Conservation (phyloP, 176 grass and related monocot genomes). For the Oryza meyeriana region DNA sequence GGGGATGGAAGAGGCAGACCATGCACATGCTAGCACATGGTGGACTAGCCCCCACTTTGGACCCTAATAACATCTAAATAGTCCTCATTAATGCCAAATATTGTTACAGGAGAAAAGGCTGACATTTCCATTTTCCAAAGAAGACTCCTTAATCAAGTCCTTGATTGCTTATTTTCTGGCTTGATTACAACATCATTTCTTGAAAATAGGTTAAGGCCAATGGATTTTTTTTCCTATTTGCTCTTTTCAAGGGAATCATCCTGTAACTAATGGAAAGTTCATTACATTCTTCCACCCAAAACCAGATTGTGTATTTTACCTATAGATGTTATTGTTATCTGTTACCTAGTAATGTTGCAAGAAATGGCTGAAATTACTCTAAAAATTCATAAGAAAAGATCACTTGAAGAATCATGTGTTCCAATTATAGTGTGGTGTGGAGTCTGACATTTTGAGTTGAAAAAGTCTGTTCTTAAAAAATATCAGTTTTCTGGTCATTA, state of each 20-base stretch:
- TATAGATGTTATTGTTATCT: background rate
- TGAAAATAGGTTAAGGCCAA: background rate
- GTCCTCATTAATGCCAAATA: slow-evolving; percentile 33
- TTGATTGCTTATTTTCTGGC: background rate
- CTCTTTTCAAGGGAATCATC: background rate
- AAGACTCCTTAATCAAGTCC: background rate
- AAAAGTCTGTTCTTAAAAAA: background rate
- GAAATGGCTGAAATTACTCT: background rate
- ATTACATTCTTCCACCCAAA: background rate
- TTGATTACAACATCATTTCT: background rate
- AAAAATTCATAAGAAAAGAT: slow-evolving; percentile 1
- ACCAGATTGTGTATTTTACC: background rate
- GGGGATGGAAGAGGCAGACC: slow-evolving; percentile 33
- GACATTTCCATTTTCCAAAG: background rate
- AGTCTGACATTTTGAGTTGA: background rate
- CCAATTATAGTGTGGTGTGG: background rate
- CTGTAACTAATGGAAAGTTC: background rate
- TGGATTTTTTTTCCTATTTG: background rate
- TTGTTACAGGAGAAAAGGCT: background rate
- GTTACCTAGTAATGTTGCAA: background rate
- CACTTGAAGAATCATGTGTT: background rate
- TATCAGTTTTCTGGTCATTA: background rate
- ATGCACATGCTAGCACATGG: slow-evolving; percentile 55
- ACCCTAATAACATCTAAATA: slow-evolving; percentile 42
- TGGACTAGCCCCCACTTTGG: slow-evolving; percentile 35